These are phyloP conservation scores for Gossypium herbaceum DNA, from an alignment of 345 rosid genomes.

Conservation along the genomic window DNA sequence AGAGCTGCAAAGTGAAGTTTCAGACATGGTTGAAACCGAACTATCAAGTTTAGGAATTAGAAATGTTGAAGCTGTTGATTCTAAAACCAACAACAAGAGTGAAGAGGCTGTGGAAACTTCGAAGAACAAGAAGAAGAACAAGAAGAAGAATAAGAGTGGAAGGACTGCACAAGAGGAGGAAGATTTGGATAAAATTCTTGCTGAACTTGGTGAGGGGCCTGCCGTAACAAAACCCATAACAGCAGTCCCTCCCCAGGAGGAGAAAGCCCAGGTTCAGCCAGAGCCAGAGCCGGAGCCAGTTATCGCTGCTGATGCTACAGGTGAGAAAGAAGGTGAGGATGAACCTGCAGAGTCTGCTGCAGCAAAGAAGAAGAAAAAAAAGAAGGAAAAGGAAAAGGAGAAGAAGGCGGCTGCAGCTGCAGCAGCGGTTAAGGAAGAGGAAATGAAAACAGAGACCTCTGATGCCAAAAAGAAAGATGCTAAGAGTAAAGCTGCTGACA, in stretches of 20 bases:
- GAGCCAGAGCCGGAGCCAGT: slow-evolving; percentile 40
- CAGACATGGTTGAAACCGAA: slow-evolving; percentile 19
- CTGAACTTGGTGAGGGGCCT: slow-evolving; percentile 71
- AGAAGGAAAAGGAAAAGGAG: slow-evolving; percentile 77
- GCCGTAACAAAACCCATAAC: slow-evolving; percentile 36
- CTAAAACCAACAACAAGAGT: slow-evolving; percentile 33
- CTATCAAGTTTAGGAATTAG: slow-evolving; percentile 14
- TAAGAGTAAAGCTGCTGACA: slow-evolving; percentile 76
- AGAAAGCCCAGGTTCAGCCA: slow-evolving; percentile 44
- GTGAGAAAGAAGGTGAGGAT: slow-evolving; percentile 73
- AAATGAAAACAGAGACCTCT: slow-evolving; percentile 39
- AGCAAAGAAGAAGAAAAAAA: slow-evolving; percentile 87
- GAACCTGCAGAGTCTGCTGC: slow-evolving; percentile 69
- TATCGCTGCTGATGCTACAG: slow-evolving; percentile 32
- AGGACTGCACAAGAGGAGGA: slow-evolving; percentile 93
- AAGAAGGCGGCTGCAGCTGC: slow-evolving; percentile 46
- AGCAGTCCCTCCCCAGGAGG: slow-evolving; percentile 39
- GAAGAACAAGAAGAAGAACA: slow-evolving; percentile 79
- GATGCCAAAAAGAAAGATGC: slow-evolving; percentile 63
- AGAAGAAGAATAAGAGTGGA: slow-evolving; percentile 73
- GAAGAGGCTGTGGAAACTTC: slow-evolving; percentile 57
- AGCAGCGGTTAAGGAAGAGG: slow-evolving; percentile 44
- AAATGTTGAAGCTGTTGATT: slow-evolving; percentile 23
- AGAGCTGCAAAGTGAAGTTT: slow-evolving; percentile 23
- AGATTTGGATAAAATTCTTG: slow-evolving; percentile 90